These are phyloP conservation scores for Salix purpurea DNA, from an alignment of 345 rosid genomes.

Conservation along the genomic window DNA sequence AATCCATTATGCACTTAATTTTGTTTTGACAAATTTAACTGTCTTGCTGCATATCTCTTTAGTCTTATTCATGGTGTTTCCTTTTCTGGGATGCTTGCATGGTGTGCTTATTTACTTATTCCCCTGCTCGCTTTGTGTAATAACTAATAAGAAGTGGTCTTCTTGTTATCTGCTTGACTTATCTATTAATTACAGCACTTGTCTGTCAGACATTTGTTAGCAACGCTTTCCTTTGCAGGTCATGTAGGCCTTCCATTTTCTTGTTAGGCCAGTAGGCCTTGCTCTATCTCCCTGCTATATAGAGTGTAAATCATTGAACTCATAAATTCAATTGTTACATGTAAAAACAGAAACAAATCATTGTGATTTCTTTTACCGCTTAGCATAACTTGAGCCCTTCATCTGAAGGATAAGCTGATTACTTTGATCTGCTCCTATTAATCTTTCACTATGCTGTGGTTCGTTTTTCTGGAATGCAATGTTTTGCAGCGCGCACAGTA, in stretches of 20 bases:
- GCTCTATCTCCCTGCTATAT: neutral
- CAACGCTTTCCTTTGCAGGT: neutral
- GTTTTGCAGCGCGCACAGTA: constrained; percentile 62
- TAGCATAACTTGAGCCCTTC: neutral
- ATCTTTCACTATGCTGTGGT: neutral
- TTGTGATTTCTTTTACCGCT: neutral
- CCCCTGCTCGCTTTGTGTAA: neutral
- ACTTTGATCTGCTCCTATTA: neutral
- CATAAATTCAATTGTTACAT: neutral
- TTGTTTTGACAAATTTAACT: neutral
- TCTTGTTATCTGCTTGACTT: neutral
- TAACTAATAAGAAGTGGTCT: neutral
- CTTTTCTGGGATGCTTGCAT: neutral
- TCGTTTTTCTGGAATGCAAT: neutral
- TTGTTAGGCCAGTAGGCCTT: neutral
- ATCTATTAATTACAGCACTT: neutral
- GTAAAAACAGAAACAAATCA: neutral
- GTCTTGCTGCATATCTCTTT: neutral
- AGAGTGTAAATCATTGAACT: neutral
- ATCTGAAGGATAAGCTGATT: neutral
- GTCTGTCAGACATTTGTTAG: neutral
- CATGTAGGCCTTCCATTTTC: neutral
- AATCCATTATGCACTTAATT: neutral
- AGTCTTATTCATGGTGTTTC: neutral
- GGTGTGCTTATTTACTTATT: neutral